Evolutionary conservation across 2,329 filamentous ascomycete species (phyloP), one percentile per base, ranked within the genome.

Genomic region (Magnaporthiopsis poae): DNA sequence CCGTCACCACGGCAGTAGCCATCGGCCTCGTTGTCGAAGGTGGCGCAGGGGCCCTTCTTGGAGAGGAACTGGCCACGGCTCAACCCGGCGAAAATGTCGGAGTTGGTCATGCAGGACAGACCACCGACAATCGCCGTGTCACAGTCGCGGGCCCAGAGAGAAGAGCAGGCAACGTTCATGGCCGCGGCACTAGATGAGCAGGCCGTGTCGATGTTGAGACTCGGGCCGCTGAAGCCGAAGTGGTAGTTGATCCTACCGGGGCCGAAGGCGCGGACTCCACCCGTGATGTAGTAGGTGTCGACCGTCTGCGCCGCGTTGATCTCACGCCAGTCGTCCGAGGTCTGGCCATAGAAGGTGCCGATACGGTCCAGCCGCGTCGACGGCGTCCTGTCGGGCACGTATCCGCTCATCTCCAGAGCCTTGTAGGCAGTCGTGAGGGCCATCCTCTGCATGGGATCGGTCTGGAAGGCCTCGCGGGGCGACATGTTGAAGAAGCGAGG

Each of bases 401-500:
- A 90, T 0, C 90, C 90, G 39, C 88, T 88, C 86, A 90, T 90
- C 75, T 95, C 91, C 63, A 95, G 81, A 0, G 91, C 90, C 73
- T 94, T 90, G 71, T 92, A 94, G 0, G 90, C 90, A 2, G 90
- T 92, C 11, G 88, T 85, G 29, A 95, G 78, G 3, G 89, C 88
- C 70, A 93, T 81, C 71, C 91, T 84, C 74, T 92, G 90, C 84
- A 91, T 91, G 0, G 91, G 91, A 74, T 94, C 90, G 1, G 89
- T 92, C 73, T 92, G 89, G 65, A 86, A 85, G 35, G 91, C 91
- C 77, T 94, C 90, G 71, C 89, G 86, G 7, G 90, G 90, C 52
- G 90, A 92, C 88, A 94, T 92, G 77, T 92, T 92, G 84, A 94
- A 94, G 78, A 94, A 93, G 0, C 88, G 82, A n/a, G 89, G 88